Evolutionary conservation across 106 monocot species (phyloP).

Genomic region (Ottelia alismoides): DNA sequence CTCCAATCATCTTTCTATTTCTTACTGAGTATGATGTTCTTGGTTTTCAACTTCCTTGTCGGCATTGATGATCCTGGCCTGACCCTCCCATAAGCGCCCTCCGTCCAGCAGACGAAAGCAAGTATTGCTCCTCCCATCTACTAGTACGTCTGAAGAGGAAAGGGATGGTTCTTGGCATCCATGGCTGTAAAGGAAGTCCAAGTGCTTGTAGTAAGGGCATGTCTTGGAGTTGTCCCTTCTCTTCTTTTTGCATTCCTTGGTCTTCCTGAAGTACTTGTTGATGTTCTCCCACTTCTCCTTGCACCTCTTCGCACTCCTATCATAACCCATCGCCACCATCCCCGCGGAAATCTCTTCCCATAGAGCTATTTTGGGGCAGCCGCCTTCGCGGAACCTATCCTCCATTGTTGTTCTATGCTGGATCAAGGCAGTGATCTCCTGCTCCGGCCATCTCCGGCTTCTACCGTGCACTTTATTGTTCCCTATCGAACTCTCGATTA

Average conservation of each 20-base stretch:
- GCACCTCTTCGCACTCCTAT: conserved; percentile 55
- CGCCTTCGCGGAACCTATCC: conserved; percentile 2
- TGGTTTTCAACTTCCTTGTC: too few species aligned
- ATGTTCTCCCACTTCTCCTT: too few species aligned
- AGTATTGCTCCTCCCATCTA: too few species aligned
- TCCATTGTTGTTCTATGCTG: conserved; percentile 2
- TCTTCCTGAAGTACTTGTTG: conserved; percentile 79
- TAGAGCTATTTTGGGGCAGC: neutral
- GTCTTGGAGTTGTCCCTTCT: conserved; percentile 6
- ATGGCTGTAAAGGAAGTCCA: conserved; percentile 7
- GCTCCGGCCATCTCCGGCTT: conserved; percentile 1
- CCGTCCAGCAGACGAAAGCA: too few species aligned
- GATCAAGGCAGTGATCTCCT: neutral
- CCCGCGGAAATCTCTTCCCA: conserved; percentile 13
- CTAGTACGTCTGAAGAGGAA: too few species aligned
- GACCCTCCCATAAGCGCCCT: too few species aligned
- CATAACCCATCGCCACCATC: conserved; percentile 29
- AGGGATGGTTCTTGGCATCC: too few species aligned
- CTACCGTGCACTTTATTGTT: neutral
- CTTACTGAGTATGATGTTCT: too few species aligned
- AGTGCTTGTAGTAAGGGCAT: conserved; percentile 12
- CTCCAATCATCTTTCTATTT: too few species aligned
- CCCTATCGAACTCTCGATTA: too few species aligned
- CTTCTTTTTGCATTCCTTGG: conserved; percentile 7
- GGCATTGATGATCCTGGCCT: too few species aligned